A percentile compares a stretch with the other conserved stretches of the same genome.
phyloP scores from a whole-genome alignment of 495 filamentous ascomycete genomes.

The Mytilinidion resinicola region DNA sequence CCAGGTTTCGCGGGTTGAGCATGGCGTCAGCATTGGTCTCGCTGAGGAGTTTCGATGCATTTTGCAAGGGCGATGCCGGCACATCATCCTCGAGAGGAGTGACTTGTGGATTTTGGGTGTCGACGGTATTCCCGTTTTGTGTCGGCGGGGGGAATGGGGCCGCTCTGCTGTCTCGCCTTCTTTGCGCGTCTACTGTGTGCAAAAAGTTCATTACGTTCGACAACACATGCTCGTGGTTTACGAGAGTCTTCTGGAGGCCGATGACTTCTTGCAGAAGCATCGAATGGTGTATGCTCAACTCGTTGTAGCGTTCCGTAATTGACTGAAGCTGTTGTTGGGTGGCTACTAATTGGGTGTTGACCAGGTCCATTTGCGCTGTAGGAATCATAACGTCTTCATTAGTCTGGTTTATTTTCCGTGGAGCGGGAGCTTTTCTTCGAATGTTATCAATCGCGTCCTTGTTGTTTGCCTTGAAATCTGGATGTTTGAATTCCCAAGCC shows the following conservation, averaged over 20 bases:
- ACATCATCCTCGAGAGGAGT: conserved; percentile 52
- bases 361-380: conserved; percentile 79
- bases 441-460: conserved; percentile 98
- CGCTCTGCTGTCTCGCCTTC: conserved; percentile 55
- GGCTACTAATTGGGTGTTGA: conserved; percentile 81
- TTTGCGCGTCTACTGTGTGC: conserved; percentile 57
- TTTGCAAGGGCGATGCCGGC: conserved; percentile 74
- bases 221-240: conserved; percentile 73
- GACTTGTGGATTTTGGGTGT: conserved; percentile 12
- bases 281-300: conserved; percentile 77
- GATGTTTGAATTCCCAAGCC: conserved; percentile 98
- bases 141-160: conserved; percentile 42
- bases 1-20: conserved; percentile 66
- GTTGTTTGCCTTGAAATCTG: conserved; percentile 90
- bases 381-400: conserved; percentile 70
- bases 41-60: conserved; percentile 82
- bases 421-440: conserved; percentile 87
- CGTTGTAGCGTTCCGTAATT: conserved; percentile 76
- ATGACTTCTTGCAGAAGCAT: conserved; percentile 83
- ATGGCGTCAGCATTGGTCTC: conserved; percentile 73
- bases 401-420: conserved; percentile 62
- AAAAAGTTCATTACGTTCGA: conserved; percentile 68
- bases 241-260: conserved; percentile 79
- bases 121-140: conserved; percentile 10
- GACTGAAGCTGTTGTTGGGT: conserved; percentile 88